A percentile compares a stretch with the other conserved stretches of the same genome.
These are phyloP conservation scores for Multifurca ochricompacta DNA, from an alignment of 768 basidiomycete species.

Conservation along the genomic window DNA sequence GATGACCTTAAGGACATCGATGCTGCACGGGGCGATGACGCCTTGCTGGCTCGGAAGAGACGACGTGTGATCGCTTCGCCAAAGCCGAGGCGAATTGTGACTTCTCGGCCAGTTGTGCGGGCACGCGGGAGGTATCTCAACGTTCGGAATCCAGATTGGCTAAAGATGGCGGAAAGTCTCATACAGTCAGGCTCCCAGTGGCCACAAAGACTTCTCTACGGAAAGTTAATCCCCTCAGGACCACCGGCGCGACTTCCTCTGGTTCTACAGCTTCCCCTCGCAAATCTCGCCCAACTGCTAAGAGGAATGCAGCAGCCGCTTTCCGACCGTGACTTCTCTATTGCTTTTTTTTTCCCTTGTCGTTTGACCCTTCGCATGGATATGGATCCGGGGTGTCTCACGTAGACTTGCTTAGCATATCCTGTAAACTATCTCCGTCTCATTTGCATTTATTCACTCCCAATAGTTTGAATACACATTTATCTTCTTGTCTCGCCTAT, in stretches of 20 bases:
- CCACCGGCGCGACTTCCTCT: background rate
- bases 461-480: background rate
- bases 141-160: background rate
- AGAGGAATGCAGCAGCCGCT: background rate
- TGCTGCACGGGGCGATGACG: background rate
- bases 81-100: background rate
- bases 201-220: constrained; percentile 16
- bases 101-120: constrained; percentile 4
- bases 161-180: background rate
- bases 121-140: background rate
- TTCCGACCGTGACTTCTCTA: constrained; percentile 7
- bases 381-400: background rate
- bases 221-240: background rate
- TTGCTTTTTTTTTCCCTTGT: background rate
- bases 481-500: background rate
- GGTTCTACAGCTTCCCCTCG: background rate
- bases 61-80: constrained; percentile 9
- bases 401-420: constrained; percentile 9
- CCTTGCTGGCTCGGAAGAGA: constrained; percentile 11
- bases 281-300: constrained; percentile 2
- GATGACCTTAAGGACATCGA: constrained; percentile 5
- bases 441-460: background rate
- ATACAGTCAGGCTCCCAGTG: background rate
- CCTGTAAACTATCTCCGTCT: constrained; percentile 12
- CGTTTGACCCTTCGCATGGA: background rate